A percentile compares a stretch with the other conserved stretches of the same genome.
Evolutionary conservation across 805 yeast genomes (phyloP).

Genomic region (Myxozyma sirexii): DNA sequence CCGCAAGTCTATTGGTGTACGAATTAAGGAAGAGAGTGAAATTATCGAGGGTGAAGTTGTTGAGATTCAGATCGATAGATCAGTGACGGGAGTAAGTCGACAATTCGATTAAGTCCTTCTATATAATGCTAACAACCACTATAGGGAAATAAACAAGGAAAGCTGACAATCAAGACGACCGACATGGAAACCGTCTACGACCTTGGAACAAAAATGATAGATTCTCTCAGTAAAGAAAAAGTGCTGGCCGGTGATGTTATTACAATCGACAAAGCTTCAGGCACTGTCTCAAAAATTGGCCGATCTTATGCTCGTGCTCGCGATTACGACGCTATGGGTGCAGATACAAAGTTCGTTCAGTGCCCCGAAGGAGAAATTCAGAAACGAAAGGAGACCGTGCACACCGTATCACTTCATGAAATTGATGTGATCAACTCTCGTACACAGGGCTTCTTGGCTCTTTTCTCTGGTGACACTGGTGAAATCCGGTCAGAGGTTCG

Average conservation of each 20-base stretch:
- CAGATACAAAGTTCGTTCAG: constrained; percentile 96
- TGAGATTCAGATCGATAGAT: constrained; percentile 90
- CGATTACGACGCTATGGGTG: constrained; percentile 98
- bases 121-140: neutral
- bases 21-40: constrained; percentile 95
- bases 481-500: constrained; percentile 95
- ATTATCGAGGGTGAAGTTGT: constrained; percentile 98
- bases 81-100: constrained; percentile 67
- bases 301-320: constrained; percentile 94
- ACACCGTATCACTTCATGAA: constrained; percentile 96
- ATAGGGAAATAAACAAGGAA: constrained; percentile 93
- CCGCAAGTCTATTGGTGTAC: constrained; percentile 92
- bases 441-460: constrained; percentile 95
- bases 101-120: neutral
- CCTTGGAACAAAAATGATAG: constrained; percentile 91
- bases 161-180: constrained; percentile 93
- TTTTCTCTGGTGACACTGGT: constrained; percentile 95
- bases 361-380: constrained; percentile 99
- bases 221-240: constrained; percentile 89
- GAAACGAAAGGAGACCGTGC: constrained; percentile 91
- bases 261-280: constrained; percentile 92
- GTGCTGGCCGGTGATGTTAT: constrained; percentile 97
- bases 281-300: constrained; percentile 91
- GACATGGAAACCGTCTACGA: constrained; percentile 99
- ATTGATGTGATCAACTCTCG: constrained; percentile 96